phyloP scores from a whole-genome alignment of 768 basidiomycete genomes.

The Leucogyrophana mollusca region DNA sequence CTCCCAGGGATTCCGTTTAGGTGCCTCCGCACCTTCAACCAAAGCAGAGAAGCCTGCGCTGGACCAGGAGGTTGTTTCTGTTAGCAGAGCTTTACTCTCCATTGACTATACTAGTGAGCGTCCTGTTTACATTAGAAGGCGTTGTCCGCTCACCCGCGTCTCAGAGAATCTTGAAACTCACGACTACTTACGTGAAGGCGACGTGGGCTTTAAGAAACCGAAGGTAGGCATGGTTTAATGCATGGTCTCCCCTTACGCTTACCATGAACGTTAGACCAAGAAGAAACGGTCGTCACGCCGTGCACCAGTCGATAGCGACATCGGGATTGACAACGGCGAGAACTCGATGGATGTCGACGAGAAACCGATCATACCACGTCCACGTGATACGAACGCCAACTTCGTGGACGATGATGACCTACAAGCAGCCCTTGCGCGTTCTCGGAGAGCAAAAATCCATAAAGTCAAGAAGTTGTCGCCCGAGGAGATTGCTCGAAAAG shows the following conservation, averaged over 20 bases:
- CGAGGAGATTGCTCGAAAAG: constrained; percentile 77
- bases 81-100: constrained; percentile 79
- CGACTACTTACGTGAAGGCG: constrained; percentile 93
- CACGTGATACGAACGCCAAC: constrained; percentile 77
- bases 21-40: constrained; percentile 48
- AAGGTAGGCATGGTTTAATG: constrained; percentile 50
- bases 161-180: constrained; percentile 79
- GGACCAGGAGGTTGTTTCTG: constrained; percentile 52
- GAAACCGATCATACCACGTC: constrained; percentile 63
- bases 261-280: constrained; percentile 69
- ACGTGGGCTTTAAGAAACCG: constrained; percentile 92
- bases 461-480: constrained; percentile 75
- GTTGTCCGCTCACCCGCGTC: constrained; percentile 2
- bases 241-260: too few species aligned
- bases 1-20: constrained; percentile 82
- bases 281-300: constrained; percentile 84
- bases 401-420: constrained; percentile 99
- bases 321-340: constrained; percentile 10
- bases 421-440: constrained; percentile 86
- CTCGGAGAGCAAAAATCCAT: constrained; percentile 77
- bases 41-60: constrained; percentile 38
- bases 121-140: neutral
- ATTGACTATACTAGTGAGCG: constrained; percentile 89
- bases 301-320: constrained; percentile 39
- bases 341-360: constrained; percentile 78